Evolutionary conservation across 129 eudicot genomes (phyloP), one percentile per base, ranked within the genome.

Genomic region (Escallonia rubra): DNA sequence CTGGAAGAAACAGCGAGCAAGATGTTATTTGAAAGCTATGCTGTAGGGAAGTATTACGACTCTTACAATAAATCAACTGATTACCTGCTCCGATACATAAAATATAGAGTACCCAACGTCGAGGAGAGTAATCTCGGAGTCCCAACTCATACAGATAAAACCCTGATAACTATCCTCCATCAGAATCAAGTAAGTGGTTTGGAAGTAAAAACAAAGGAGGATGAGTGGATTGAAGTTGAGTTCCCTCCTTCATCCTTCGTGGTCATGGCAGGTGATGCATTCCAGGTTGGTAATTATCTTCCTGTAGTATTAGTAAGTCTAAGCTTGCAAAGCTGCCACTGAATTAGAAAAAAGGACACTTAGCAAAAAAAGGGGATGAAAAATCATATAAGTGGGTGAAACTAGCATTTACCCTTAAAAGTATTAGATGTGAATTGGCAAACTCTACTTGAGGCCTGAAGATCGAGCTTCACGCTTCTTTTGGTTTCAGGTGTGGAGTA

Each of bases 101-200:
- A 2, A 54, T 54, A 54, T n/a, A 34, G 59, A 42, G 82, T 50
- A 0, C 74, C 82, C 0, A 40, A 71, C 41, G 38, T 48, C 40
- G 57, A 3, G 55, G 78, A 78, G 38, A 38, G 62, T 42, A 78
- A 57, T 7, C 60, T 72, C 64, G 82, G 74, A 8, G 41, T 78
- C 47, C 65, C 43, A 52, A 60, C 74, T 41, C 82, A 78, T 47
- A 76, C 82, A 5, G 82, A 78, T 62, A 78, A 67, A 45, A 78
- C 66, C 58, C 56, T 78, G 42, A 56, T 78, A 12, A 72, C 78
- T 8, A 72, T 72, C 15, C 50, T 78, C 40, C 82, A 78, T 6
- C 82, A 78, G 72, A 78, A 78, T 61, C 78, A 72, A 61, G 68
- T 78, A 54, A 64, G 62, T 60, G 78, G 82, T 11, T 61, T 72